phyloP scores from a whole-genome alignment of 2,329 filamentous ascomycete species.

The Aspergillus versicolor region DNA sequence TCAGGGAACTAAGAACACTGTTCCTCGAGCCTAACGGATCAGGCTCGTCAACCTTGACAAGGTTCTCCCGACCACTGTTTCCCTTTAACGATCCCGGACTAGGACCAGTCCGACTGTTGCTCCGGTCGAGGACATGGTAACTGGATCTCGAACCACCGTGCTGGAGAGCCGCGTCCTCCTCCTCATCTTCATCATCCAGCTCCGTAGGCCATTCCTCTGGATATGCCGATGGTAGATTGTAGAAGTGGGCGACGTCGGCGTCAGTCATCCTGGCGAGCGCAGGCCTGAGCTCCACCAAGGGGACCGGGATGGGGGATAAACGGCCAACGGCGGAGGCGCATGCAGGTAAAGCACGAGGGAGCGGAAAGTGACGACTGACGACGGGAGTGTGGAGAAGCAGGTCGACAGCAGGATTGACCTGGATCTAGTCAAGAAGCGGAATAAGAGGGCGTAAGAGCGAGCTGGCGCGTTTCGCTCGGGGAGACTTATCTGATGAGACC shows the following conservation, averaged over 20 bases:
- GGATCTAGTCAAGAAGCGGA: neutral
- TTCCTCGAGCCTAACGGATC: conserved; percentile 87
- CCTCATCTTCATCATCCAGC: conserved; percentile 69
- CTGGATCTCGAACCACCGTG: conserved; percentile 62
- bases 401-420: neutral
- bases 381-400: neutral
- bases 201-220: conserved; percentile 85
- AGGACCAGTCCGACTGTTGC: conserved; percentile 65
- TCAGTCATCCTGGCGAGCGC: conserved; percentile 57
- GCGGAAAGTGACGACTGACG: neutral
- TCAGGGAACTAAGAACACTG: conserved; percentile 79
- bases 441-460: neutral
- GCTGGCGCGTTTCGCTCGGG: neutral
- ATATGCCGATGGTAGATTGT: conserved; percentile 75
- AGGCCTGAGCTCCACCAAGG: conserved; percentile 9
- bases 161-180: conserved; percentile 54
- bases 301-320: neutral
- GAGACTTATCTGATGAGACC: conserved; percentile 21
- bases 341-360: conserved; percentile 14
- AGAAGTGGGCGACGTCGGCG: conserved; percentile 82
- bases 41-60: conserved; percentile 87
- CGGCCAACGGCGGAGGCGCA: conserved; percentile 12
- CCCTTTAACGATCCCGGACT: conserved; percentile 68
- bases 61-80: conserved; percentile 67
- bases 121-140: conserved; percentile 80